A percentile compares a stretch with the other conserved stretches of the same genome.
These are phyloP conservation scores for Lactarius pseudohatsudake DNA, from an alignment of 768 basidiomycete genomes.

Conservation along the genomic window DNA sequence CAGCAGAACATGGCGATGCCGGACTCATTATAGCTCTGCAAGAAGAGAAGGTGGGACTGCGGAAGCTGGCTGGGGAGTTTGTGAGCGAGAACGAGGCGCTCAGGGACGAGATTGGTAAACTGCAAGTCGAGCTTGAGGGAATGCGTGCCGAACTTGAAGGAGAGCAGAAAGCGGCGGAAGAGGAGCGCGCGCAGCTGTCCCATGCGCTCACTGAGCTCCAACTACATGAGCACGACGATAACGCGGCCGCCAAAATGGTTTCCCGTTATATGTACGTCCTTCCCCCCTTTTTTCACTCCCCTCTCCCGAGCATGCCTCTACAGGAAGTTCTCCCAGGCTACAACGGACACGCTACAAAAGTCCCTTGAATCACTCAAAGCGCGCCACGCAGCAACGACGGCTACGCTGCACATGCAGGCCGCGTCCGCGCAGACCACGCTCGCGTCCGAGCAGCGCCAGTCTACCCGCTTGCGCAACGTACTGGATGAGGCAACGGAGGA, in stretches of 20 bases:
- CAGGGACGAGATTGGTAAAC: conserved; percentile 45
- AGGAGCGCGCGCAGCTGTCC: conserved; percentile 48
- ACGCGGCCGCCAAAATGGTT: conserved; percentile 79
- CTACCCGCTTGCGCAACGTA: conserved; percentile 52
- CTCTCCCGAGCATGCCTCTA: background rate
- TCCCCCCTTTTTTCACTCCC: background rate
- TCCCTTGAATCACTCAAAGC: conserved; percentile 57
- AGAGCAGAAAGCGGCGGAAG: conserved; percentile 44
- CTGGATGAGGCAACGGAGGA: conserved; percentile 73
- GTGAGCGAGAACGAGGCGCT: conserved; percentile 47
- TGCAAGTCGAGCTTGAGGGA: conserved; percentile 45
- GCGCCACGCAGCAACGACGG: conserved; percentile 60
- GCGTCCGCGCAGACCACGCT: conserved; percentile 46
- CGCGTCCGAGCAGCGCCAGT: conserved; percentile 43
- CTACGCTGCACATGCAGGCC: conserved; percentile 55
- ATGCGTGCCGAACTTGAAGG: conserved; percentile 50
- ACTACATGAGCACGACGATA: conserved; percentile 59
- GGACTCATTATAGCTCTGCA: conserved; percentile 37
- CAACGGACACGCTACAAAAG: conserved; percentile 62
- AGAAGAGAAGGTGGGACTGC: conserved; percentile 50
- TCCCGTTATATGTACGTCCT: conserved; percentile 74
- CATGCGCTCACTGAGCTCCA: conserved; percentile 52
- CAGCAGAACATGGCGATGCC: conserved; percentile 14
- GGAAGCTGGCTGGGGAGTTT: conserved; percentile 50
- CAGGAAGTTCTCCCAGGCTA: conserved; percentile 83